Evolutionary conservation across 148 eudicot species (phyloP).

Genomic region (Silene uniflora): DNA sequence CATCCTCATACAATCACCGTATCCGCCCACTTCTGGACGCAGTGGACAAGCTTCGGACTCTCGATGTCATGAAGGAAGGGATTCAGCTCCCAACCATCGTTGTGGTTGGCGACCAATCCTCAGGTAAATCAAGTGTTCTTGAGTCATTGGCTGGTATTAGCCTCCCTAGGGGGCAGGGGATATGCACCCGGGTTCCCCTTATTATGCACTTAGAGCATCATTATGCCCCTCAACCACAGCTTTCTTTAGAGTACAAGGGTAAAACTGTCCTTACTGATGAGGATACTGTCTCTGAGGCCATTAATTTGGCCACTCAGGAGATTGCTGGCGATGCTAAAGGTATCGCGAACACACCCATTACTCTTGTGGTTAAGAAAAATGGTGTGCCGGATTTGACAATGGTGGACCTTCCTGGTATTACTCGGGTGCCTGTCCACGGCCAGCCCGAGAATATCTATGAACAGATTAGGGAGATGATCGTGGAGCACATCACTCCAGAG

Average conservation of each 20-base stretch:
- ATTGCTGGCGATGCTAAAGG: constrained; percentile 34
- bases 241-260: constrained; percentile 23
- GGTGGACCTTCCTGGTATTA: constrained; percentile 42
- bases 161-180: constrained; percentile 36
- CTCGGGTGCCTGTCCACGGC: constrained; percentile 28
- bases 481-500: too few species aligned
- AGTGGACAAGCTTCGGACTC: constrained; percentile 20
- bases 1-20: constrained; percentile 29
- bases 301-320: constrained; percentile 26
- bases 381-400: constrained; percentile 52
- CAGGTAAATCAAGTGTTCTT: too few species aligned
- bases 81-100: too few species aligned
- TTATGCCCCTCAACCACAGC: constrained; percentile 4
- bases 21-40: constrained; percentile 34
- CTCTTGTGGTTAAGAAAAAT: constrained; percentile 28
- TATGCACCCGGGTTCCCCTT: constrained; percentile 35
- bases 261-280: constrained; percentile 22
- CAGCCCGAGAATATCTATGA: too few species aligned
- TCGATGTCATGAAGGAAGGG: constrained; percentile 17
- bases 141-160: constrained; percentile 28
- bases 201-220: constrained; percentile 32
- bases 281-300: constrained; percentile 25
- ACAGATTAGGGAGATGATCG: too few species aligned
- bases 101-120: too few species aligned
- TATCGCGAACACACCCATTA: constrained; percentile 21